phyloP scores from a whole-genome alignment of 139 green algal species.

The Chlamydomonas sp. region DNA sequence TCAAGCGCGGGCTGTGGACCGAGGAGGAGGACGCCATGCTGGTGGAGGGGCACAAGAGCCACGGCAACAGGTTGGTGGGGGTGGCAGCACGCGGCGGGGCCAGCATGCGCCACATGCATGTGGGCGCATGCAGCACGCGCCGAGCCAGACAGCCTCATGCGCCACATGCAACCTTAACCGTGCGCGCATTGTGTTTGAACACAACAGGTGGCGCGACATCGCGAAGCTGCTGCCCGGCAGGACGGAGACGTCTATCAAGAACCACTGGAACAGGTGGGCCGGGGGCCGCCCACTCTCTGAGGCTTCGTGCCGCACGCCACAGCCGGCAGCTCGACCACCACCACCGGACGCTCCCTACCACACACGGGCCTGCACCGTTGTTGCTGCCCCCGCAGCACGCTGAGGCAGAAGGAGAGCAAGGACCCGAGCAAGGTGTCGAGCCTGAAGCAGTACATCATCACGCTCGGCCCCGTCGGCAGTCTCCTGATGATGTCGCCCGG shows the following conservation, averaged over 20 bases:
- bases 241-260: slow-evolving; percentile 28
- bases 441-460: slow-evolving; percentile 13
- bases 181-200: too few species aligned
- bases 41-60: slow-evolving; percentile 16
- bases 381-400: not conserved
- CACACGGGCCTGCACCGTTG: not conserved
- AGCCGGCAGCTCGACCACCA: too few species aligned
- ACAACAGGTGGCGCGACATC: slow-evolving; percentile 23
- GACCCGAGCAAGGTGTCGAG: not conserved
- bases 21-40: slow-evolving; percentile 40
- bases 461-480: not conserved
- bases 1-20: slow-evolving; percentile 61
- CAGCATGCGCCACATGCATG: too few species aligned
- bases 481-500: not conserved
- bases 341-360: not conserved
- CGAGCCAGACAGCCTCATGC: too few species aligned
- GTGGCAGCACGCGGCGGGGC: too few species aligned
- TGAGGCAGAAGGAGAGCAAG: slow-evolving; percentile 11
- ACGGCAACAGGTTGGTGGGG: slow-evolving; percentile 16
- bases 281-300: too few species aligned
- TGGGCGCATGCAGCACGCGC: too few species aligned
- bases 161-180: too few species aligned
- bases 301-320: too few species aligned
- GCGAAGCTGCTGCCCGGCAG: slow-evolving; percentile 18
- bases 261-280: slow-evolving; percentile 23